Conservation (phyloP, 805 yeast species). For the Saccharomyces eubayanus region DNA sequence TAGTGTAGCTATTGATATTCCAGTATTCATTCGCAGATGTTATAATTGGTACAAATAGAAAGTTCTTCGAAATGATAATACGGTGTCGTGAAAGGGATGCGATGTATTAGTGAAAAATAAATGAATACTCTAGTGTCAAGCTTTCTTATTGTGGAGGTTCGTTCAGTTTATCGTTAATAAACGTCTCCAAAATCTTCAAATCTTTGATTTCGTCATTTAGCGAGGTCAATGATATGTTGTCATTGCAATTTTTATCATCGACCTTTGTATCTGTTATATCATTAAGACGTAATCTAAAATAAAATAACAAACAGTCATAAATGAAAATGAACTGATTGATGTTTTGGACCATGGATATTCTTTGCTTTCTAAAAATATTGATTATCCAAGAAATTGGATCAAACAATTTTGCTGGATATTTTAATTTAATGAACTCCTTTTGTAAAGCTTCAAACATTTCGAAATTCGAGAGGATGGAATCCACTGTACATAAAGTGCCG, state of each 20-base stretch:
- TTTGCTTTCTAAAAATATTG: constrained; percentile 58
- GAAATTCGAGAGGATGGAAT: constrained; percentile 42
- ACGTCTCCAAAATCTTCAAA: constrained; percentile 5
- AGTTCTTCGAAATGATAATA: background rate
- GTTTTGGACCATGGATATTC: constrained; percentile 80
- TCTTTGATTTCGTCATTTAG: constrained; percentile 8
- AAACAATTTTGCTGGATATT: constrained; percentile 8
- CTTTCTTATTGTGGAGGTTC: background rate
- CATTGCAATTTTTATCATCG: background rate
- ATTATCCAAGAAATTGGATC: constrained; percentile 60
- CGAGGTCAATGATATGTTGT: constrained; percentile 3
- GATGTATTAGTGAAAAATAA: background rate
- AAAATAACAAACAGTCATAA: constrained; percentile 47
- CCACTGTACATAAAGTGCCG: constrained; percentile 76
- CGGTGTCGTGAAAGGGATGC: no score
- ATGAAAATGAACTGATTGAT: constrained; percentile 66
- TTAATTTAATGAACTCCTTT: constrained; percentile 9
- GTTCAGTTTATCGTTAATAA: background rate
- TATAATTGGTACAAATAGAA: background rate
- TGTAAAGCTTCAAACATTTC: constrained; percentile 16
- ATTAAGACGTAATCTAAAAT: constrained; percentile 16
- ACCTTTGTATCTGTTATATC: constrained; percentile 4
- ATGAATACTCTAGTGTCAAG: background rate
- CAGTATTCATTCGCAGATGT: background rate
- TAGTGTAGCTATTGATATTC: background rate